Conservation (phyloP, 331 rosid genomes). For the Stylosanthes scabra region DNA sequence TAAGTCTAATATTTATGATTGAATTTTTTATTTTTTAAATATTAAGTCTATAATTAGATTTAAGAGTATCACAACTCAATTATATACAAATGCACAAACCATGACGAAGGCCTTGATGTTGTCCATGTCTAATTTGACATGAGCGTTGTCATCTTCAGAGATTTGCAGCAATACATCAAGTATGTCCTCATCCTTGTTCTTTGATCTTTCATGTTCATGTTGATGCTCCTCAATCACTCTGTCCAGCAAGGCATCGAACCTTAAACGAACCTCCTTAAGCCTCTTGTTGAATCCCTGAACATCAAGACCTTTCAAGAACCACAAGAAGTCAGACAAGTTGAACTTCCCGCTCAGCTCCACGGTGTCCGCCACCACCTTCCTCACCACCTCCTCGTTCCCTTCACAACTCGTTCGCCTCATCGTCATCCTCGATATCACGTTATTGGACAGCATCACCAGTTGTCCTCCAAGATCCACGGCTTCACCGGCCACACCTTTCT, state of each 20-base stretch:
- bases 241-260: constrained; percentile 46
- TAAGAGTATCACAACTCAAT: too few species aligned
- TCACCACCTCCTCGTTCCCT: constrained; percentile 27
- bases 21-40: too few species aligned
- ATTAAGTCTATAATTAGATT: too few species aligned
- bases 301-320: constrained; percentile 52
- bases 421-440: constrained; percentile 48
- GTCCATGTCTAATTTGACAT: constrained; percentile 43
- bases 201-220: constrained; percentile 45
- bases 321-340: constrained; percentile 52
- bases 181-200: constrained; percentile 30
- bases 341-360: constrained; percentile 46
- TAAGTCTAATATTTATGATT: too few species aligned
- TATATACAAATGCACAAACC: too few species aligned
- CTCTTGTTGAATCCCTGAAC: constrained; percentile 54
- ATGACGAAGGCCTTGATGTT: constrained; percentile 49
- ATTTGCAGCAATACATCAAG: constrained; percentile 54
- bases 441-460: constrained; percentile 33
- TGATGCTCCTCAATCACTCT: constrained; percentile 47
- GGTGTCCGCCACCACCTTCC: constrained; percentile 44
- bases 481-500: constrained; percentile 37
- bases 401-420: constrained; percentile 35
- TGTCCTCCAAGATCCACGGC: constrained; percentile 40
- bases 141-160: constrained; percentile 41
- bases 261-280: constrained; percentile 37